phyloP scores from a whole-genome alignment of 2,329 filamentous ascomycete species.

The Bipolaris oryzae region DNA sequence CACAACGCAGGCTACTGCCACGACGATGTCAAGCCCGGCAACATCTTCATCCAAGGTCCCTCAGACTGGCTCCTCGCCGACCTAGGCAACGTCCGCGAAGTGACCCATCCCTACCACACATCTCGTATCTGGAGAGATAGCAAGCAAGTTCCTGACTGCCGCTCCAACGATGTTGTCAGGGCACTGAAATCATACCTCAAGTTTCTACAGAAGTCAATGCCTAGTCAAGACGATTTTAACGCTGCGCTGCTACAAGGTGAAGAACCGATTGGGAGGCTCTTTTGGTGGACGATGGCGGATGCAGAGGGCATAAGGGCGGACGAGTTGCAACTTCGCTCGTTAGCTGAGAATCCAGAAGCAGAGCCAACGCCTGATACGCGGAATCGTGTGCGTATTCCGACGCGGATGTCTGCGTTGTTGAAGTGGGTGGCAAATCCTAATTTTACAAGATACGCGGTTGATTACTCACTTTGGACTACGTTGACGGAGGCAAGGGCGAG shows the following conservation, averaged over 20 bases:
- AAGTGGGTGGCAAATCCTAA: constrained; percentile 1
- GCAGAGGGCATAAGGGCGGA: constrained; percentile 15
- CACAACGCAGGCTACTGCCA: constrained; percentile 45
- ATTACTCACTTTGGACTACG: constrained; percentile 10
- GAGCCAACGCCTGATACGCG: background rate
- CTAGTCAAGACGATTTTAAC: constrained; percentile 26
- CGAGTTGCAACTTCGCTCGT: constrained; percentile 16
- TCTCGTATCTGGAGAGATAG: constrained; percentile 33
- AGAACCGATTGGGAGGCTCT: constrained; percentile 32
- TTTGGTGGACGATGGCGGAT: constrained; percentile 30
- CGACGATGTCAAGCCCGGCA: constrained; percentile 47
- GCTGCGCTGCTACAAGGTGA: constrained; percentile 25
- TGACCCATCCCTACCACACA: constrained; percentile 37
- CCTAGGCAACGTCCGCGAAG: constrained; percentile 43
- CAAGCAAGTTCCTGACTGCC: constrained; percentile 32
- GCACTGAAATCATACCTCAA: constrained; percentile 38
- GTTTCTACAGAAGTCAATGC: constrained; percentile 25
- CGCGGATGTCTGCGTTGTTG: background rate
- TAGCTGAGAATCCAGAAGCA: constrained; percentile 14
- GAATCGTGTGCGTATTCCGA: background rate
- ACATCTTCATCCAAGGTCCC: constrained; percentile 37
- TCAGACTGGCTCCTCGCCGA: constrained; percentile 43
- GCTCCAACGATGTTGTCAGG: constrained; percentile 40
- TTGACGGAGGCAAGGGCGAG: constrained; percentile 15
- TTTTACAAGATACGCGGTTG: constrained; percentile 2